Conservation (phyloP, 805 yeast species). For the Metschnikowia colocasiae region DNA sequence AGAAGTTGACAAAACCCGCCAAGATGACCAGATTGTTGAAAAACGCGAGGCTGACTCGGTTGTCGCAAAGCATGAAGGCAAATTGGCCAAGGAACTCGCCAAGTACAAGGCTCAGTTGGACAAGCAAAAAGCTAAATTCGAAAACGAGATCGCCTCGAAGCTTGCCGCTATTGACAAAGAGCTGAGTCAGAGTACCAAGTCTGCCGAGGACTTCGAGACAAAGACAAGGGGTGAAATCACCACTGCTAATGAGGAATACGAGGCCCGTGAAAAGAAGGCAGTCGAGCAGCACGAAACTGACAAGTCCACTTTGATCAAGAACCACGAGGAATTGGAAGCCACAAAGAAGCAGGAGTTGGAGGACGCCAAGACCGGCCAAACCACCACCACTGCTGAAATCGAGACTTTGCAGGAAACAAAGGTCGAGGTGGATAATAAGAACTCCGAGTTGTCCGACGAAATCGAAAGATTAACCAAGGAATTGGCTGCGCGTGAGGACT, state of each 20-base stretch:
- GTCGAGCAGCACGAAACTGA: constrained; percentile 44
- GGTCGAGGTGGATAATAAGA: constrained; percentile 35
- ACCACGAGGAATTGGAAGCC: constrained; percentile 43
- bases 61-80: constrained; percentile 32
- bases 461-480: constrained; percentile 43
- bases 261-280: constrained; percentile 45
- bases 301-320: constrained; percentile 40
- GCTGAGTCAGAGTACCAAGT: constrained; percentile 28
- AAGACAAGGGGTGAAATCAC: constrained; percentile 42
- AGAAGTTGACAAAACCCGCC: constrained; percentile 42
- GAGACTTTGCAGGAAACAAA: constrained; percentile 45
- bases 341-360: constrained; percentile 43
- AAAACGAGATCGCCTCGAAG: constrained; percentile 38
- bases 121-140: constrained; percentile 36
- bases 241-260: constrained; percentile 43
- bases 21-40: constrained; percentile 42
- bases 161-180: constrained; percentile 22
- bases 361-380: constrained; percentile 40
- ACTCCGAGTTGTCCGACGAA: constrained; percentile 35
- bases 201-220: constrained; percentile 35
- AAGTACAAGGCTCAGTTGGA: constrained; percentile 37
- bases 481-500: constrained; percentile 37
- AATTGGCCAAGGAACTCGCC: constrained; percentile 35
- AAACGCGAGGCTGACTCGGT: constrained; percentile 37
- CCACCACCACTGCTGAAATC: constrained; percentile 41